phyloP scores from a whole-genome alignment of 257 asterid genomes.

The Osmanthus fragrans region DNA sequence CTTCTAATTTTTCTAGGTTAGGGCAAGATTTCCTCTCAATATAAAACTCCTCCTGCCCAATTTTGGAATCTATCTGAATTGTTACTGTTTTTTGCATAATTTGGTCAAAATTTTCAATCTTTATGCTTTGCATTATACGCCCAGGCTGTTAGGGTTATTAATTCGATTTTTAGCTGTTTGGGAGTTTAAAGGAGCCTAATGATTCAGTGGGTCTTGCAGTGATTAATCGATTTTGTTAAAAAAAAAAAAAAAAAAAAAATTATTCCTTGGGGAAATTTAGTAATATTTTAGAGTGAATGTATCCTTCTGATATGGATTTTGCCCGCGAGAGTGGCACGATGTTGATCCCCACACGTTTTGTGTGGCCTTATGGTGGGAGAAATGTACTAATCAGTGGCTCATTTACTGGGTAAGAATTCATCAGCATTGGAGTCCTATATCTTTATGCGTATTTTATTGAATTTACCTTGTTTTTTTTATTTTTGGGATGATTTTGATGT shows the following conservation, averaged over 20 bases:
- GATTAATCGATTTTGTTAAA: slow-evolving; percentile 15
- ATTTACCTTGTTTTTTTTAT: background rate
- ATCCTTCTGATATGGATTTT: slow-evolving; percentile 57
- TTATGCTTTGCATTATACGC: background rate
- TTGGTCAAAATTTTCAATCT: background rate
- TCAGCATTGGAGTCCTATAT: background rate
- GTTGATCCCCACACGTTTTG: slow-evolving; percentile 70
- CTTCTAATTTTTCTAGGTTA: background rate
- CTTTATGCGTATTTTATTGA: background rate
- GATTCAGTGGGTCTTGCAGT: slow-evolving; percentile 15
- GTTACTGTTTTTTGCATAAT: background rate
- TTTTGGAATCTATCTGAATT: background rate
- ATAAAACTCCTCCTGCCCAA: background rate
- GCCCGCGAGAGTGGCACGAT: slow-evolving; percentile 56
- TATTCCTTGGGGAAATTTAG: slow-evolving; percentile 22
- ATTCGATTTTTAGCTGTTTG: slow-evolving; percentile 16
- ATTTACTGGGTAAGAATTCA: slow-evolving; percentile 69
- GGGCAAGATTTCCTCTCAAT: background rate
- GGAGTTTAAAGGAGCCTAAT: background rate
- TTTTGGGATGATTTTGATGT: background rate
- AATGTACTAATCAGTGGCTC: slow-evolving; percentile 75
- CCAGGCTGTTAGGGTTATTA: background rate
- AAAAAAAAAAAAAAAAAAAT: no score
- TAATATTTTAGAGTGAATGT: slow-evolving; percentile 36
- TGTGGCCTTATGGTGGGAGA: slow-evolving; percentile 93